Base-by-base conservation (phyloP, 2,329 filamentous ascomycete genomes). In the Macrophomina pseudophaseolina region DNA sequence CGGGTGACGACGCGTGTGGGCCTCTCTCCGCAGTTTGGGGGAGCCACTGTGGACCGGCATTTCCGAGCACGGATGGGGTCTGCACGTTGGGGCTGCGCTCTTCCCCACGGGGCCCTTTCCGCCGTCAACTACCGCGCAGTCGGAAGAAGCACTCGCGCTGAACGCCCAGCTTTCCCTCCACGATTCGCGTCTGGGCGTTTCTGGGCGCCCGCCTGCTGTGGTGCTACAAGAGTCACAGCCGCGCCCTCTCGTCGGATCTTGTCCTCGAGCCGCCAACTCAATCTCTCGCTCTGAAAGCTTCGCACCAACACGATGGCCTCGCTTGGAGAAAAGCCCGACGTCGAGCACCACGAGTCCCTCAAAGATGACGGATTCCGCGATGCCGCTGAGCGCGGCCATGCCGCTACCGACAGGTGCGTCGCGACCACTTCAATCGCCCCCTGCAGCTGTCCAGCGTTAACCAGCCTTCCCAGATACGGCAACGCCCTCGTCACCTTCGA, bases 401-500 rank as follows among this genome's bases (percentile, higher is more conserved):
- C 46, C n/a, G 68, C 67, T 12, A 68, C 68, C 30, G 68, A 69
- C 58, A 62, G 58, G 58, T 62, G n/a, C 38, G 2, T 28, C 8
- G 9, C 35, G 5, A 16, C 59, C 58, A 42, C 6, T 23, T 46
- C 49, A 23, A 3, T 23, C 35, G 48, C 40, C 18, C 18, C 14
- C 18, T 4, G 42, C 52, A 35, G 18, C 14, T 14, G 42, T 12
- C 35, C 7, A 28, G 5, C 40, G 3, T 18, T 62, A 7, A 62
- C 58, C 18, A 23, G 42, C 44, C 1, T 33, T 16, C 14, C 38
- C 58, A 84, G 81, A 70, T 82, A 86, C 73, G 85, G 85, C 23
- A 75, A 81, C 33, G 73, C 85, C 0, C 77, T 86, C 3, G 74
- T 87, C 12, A 70, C 81, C n/a, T 86, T 88, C 70, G 87, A 90